A percentile compares a stretch with the other conserved stretches of the same genome.
These are phyloP conservation scores for Arachnomyces sp. DNA, from an alignment of 2,329 filamentous ascomycete genomes.

Conservation along the genomic window DNA sequence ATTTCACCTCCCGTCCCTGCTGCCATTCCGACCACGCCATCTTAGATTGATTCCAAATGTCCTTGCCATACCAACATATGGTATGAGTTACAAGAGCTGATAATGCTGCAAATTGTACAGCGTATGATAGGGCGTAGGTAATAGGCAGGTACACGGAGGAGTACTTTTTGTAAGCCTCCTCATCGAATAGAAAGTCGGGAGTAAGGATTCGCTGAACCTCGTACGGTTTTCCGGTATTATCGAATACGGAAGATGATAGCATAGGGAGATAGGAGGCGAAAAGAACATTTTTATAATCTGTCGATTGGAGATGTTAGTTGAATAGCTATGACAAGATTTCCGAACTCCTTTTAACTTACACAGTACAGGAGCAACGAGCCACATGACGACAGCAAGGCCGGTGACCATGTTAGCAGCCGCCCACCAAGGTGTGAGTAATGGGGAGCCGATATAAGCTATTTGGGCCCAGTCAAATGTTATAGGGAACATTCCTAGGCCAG, in stretches of 20 bases:
- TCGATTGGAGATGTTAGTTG: slow-evolving; percentile 2
- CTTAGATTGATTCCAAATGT: slow-evolving; percentile 72
- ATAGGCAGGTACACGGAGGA: slow-evolving; percentile 79
- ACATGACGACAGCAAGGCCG: slow-evolving; percentile 75
- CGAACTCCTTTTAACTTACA: slow-evolving; percentile 35
- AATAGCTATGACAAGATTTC: too few relatives aligned
- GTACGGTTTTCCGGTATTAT: slow-evolving; percentile 73
- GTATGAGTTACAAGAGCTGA: slow-evolving; percentile 76
- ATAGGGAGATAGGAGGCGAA: slow-evolving; percentile 83
- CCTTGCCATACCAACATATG: slow-evolving; percentile 72
- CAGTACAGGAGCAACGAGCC: slow-evolving; percentile 70
- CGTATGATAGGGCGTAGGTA: slow-evolving; percentile 81
- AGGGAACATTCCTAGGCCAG: slow-evolving; percentile 74
- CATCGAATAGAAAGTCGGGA: slow-evolving; percentile 68
- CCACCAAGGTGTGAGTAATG: slow-evolving; percentile 77
- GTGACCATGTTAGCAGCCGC: slow-evolving; percentile 77
- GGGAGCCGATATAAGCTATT: slow-evolving; percentile 79
- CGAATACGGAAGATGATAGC: slow-evolving; percentile 74
- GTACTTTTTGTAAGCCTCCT: slow-evolving; percentile 68
- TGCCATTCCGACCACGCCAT: slow-evolving; percentile 58
- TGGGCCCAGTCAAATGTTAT: slow-evolving; percentile 90
- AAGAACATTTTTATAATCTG: slow-evolving; percentile 67
- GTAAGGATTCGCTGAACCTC: slow-evolving; percentile 76
- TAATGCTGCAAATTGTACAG: slow-evolving; percentile 75
- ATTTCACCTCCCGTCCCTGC: slow-evolving; percentile 43